Evolutionary conservation across 805 yeast genomes (phyloP).

Genomic region (Ogataea parapolymorpha): DNA sequence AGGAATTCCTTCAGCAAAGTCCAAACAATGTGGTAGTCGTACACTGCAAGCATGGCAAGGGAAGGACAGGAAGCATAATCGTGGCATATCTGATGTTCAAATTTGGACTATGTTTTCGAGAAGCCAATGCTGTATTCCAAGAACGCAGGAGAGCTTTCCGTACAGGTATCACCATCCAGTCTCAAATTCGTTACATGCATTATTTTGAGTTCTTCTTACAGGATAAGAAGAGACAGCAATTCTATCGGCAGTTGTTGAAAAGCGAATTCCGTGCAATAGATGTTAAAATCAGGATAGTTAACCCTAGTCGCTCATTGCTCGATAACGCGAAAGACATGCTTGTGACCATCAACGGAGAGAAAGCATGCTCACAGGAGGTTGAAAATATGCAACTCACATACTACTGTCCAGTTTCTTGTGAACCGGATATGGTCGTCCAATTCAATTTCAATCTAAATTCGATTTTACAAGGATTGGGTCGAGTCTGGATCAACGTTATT

Average conservation of each 20-base stretch:
- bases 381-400: background rate
- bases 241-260: slow-evolving; percentile 6
- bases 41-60: slow-evolving; percentile 92
- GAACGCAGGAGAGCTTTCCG: slow-evolving; percentile 51
- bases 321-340: slow-evolving; percentile 5
- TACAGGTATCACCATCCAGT: slow-evolving; percentile 64
- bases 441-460: slow-evolving; percentile 9
- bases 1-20: slow-evolving; percentile 36
- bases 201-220: slow-evolving; percentile 40
- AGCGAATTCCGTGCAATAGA: slow-evolving; percentile 2
- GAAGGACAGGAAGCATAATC: slow-evolving; percentile 77
- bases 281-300: slow-evolving; percentile 7
- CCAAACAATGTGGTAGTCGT: slow-evolving; percentile 50
- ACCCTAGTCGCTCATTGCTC: slow-evolving; percentile 8
- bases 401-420: background rate
- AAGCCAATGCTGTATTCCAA: slow-evolving; percentile 54
- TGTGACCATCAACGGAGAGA: slow-evolving; percentile 1
- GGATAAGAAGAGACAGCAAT: slow-evolving; percentile 6
- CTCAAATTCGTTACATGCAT: slow-evolving; percentile 64
- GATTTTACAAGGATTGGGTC: slow-evolving; percentile 12
- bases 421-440: slow-evolving; percentile 12
- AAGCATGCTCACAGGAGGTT: background rate
- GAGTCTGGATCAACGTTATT: slow-evolving; percentile 17
- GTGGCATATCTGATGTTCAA: slow-evolving; percentile 66
- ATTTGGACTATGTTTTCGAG: slow-evolving; percentile 34